A percentile compares a stretch with the other conserved stretches of the same genome.
Conservation (phyloP, 305 asterid species). For the Fraxinus velutina region DNA sequence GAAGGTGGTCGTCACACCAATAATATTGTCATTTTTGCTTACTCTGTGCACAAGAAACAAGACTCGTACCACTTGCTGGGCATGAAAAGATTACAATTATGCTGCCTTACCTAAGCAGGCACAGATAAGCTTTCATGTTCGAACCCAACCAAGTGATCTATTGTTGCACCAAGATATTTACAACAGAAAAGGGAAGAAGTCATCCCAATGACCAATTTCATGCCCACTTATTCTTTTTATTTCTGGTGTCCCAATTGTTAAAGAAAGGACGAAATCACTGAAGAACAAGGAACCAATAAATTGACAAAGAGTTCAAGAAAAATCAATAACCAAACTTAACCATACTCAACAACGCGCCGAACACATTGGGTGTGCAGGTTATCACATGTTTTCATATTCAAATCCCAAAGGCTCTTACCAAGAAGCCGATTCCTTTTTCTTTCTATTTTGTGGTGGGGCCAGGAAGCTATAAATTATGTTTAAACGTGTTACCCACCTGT, state of each 20-base stretch:
- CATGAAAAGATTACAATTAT: not conserved
- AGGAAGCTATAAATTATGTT: conserved; percentile 17
- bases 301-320: conserved; percentile 5
- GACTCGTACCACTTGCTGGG: not conserved
- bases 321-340: conserved; percentile 1
- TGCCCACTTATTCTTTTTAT: conserved; percentile 13
- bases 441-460: not conserved
- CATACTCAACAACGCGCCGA: conserved; percentile 7
- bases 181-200: not conserved
- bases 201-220: conserved; percentile 3
- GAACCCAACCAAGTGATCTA: conserved; percentile 5
- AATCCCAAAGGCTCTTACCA: conserved; percentile 12
- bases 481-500: conserved; percentile 54
- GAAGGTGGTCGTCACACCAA: not conserved
- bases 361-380: not conserved
- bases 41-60: not conserved
- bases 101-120: conserved; percentile 17
- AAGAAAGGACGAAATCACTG: conserved; percentile 5
- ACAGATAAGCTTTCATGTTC: conserved; percentile 12
- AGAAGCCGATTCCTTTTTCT: conserved; percentile 12
- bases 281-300: conserved; percentile 6
- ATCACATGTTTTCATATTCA: conserved; percentile 11
- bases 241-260: conserved; percentile 13
- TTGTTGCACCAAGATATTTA: conserved; percentile 22
- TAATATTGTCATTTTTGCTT: not conserved